A percentile compares a stretch with the other conserved stretches of the same genome.
These are phyloP conservation scores for Marasmius oreades DNA, from an alignment of 1,284 basidiomycete genomes.

Conservation along the genomic window DNA sequence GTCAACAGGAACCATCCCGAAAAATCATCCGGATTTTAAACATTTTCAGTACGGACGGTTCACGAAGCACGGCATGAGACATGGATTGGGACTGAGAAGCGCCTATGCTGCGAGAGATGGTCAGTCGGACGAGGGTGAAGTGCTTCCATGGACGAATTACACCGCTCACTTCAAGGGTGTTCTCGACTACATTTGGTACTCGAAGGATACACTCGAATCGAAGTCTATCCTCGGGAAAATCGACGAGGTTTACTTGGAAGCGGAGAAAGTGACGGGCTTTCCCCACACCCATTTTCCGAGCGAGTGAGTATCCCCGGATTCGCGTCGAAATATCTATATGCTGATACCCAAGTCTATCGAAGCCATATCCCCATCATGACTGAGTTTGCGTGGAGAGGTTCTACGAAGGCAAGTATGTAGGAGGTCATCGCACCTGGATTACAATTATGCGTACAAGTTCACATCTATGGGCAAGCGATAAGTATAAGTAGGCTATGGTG, in stretches of 20 bases:
- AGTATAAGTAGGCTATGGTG: not conserved
- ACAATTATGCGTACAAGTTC: too few relatives aligned
- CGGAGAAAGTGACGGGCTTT: not conserved
- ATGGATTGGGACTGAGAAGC: not conserved
- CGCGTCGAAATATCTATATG: not conserved
- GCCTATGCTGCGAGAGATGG: not conserved
- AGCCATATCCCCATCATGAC: slow-evolving; percentile 2
- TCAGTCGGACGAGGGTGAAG: not conserved
- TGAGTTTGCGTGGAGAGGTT: not conserved
- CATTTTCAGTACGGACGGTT: not conserved
- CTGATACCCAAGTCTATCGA: not conserved
- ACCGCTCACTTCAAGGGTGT: slow-evolving; percentile 2
- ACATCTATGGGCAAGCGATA: not conserved
- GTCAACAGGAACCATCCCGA: not conserved
- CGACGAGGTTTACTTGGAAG: not conserved
- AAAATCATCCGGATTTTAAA: not conserved
- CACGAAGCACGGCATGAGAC: not conserved
- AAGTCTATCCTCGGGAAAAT: not conserved
- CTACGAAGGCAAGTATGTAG: not conserved
- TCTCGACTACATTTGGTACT: slow-evolving; percentile 4
- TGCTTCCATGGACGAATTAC: slow-evolving; percentile 1
- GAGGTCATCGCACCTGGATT: not conserved
- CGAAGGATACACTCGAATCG: not conserved
- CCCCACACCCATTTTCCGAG: not conserved
- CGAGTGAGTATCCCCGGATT: not conserved